phyloP scores from a whole-genome alignment of 176 grass and related monocot species.

The Saccharum officinarum region DNA sequence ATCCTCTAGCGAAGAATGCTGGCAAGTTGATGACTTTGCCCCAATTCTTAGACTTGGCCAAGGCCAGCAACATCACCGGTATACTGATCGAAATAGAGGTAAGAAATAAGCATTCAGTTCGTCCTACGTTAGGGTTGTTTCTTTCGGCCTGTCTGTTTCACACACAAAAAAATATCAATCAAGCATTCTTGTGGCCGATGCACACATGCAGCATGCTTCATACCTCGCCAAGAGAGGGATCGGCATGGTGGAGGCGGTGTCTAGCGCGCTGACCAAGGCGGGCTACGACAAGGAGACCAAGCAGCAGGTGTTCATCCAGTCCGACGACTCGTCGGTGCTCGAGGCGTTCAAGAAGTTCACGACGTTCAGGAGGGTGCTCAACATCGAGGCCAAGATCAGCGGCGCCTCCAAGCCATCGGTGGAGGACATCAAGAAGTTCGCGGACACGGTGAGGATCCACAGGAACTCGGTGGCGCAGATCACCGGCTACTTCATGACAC shows the following conservation, averaged over 20 bases:
- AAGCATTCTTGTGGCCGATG: slow-evolving; percentile 20
- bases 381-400: slow-evolving; percentile 51
- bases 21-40: slow-evolving; percentile 71
- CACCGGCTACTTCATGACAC: slow-evolving; percentile 69
- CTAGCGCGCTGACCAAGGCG: slow-evolving; percentile 62
- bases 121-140: neutral
- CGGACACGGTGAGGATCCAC: slow-evolving; percentile 48
- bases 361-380: slow-evolving; percentile 54
- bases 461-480: slow-evolving; percentile 47
- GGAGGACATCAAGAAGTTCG: slow-evolving; percentile 63
- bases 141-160: neutral
- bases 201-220: slow-evolving; percentile 50
- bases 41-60: slow-evolving; percentile 71
- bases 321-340: slow-evolving; percentile 76
- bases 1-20: slow-evolving; percentile 70
- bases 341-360: slow-evolving; percentile 62
- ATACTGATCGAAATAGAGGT: slow-evolving; percentile 87
- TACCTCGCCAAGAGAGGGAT: slow-evolving; percentile 79
- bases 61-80: slow-evolving; percentile 65
- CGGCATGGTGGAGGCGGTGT: slow-evolving; percentile 69
- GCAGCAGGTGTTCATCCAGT: slow-evolving; percentile 66
- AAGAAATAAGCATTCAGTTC: slow-evolving; percentile 8
- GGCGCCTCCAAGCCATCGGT: slow-evolving; percentile 52
- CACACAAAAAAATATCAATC: neutral
- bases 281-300: slow-evolving; percentile 66